Percentiles rank a stretch among this genome's conserved stretches.
Conservation (phyloP, 257 asterid genomes). For the Fraxinus americana region DNA sequence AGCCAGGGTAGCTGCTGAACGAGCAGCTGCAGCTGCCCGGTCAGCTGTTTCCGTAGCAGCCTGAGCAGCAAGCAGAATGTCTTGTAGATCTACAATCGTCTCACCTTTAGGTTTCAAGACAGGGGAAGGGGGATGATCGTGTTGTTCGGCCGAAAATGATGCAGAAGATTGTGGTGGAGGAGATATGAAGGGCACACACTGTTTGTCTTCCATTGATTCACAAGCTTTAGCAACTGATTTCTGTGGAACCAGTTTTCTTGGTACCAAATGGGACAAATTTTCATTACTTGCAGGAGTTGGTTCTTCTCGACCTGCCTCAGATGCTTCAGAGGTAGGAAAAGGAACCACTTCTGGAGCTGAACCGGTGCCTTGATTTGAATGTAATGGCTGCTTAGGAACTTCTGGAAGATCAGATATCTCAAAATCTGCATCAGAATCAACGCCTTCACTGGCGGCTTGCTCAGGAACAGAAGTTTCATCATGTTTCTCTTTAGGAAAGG, state of each 20-base stretch:
- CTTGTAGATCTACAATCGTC: conserved; percentile 59
- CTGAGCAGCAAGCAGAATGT: conserved; percentile 81
- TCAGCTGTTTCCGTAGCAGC: conserved; percentile 93
- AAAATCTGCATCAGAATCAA: conserved; percentile 63
- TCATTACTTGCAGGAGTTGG: conserved; percentile 29
- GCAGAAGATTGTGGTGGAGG: conserved; percentile 56
- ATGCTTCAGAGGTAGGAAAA: conserved; percentile 77
- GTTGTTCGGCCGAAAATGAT: conserved; percentile 31
- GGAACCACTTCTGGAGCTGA: conserved; percentile 82
- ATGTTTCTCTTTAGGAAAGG: conserved; percentile 64
- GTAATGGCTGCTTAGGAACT: conserved; percentile 71
- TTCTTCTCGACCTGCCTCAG: conserved; percentile 57
- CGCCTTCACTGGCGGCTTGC: conserved; percentile 38
- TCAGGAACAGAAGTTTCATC: conserved; percentile 47
- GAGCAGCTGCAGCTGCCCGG: conserved; percentile 92
- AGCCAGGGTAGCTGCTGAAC: conserved; percentile 90
- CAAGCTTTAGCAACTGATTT: conserved; percentile 32
- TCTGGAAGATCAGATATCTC: conserved; percentile 77
- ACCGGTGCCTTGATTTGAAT: conserved; percentile 41
- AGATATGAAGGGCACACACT: conserved; percentile 60
- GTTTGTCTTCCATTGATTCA: conserved; percentile 41
- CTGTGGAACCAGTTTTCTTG: conserved; percentile 29
- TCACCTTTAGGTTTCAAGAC: conserved; percentile 37
- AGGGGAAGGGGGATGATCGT: conserved; percentile 30
- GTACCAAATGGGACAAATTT: conserved; percentile 26